A percentile compares a stretch with the other conserved stretches of the same genome.
phyloP scores from a whole-genome alignment of 805 yeast genomes.

The Starmerella cellae region DNA sequence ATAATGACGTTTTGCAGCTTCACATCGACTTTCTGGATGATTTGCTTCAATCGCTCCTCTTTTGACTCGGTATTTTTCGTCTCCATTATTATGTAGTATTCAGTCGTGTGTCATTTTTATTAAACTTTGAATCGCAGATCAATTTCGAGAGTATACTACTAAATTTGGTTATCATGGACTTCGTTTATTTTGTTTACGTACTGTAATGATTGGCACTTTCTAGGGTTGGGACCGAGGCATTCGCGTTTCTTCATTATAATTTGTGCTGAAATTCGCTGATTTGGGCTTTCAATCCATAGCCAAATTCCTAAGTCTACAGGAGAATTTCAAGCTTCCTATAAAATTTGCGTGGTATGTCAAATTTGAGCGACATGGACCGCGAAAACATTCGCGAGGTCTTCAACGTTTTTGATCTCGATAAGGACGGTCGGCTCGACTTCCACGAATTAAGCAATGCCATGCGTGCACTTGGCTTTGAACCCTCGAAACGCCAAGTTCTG shows the following conservation, averaged over 20 bases:
- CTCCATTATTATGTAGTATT: too few relatives aligned
- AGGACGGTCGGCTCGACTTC: slow-evolving; percentile 78
- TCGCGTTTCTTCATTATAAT: too few relatives aligned
- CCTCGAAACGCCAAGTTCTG: slow-evolving; percentile 64
- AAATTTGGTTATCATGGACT: too few relatives aligned
- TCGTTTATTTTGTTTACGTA: too few relatives aligned
- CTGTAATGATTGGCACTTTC: too few relatives aligned
- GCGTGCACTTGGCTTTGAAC: slow-evolving; percentile 85
- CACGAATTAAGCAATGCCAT: slow-evolving; percentile 91
- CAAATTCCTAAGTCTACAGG: too few relatives aligned
- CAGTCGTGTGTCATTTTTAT: too few relatives aligned
- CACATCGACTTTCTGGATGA: slow-evolving; percentile 16
- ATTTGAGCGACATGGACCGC: slow-evolving; percentile 7
- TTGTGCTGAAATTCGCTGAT: too few relatives aligned
- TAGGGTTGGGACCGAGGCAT: too few relatives aligned
- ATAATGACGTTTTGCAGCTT: slow-evolving; percentile 17
- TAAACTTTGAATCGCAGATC: too few relatives aligned
- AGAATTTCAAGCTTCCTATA: background rate
- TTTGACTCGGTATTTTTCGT: background rate
- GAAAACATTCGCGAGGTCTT: slow-evolving; percentile 85
- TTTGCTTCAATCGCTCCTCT: slow-evolving; percentile 15
- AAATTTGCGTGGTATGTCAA: background rate
- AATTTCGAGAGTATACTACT: too few relatives aligned
- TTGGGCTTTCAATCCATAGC: too few relatives aligned
- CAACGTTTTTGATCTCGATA: slow-evolving; percentile 79